These are phyloP conservation scores for Microstroma glucosiphilum DNA, from an alignment of 1,284 basidiomycete species.

Conservation along the genomic window DNA sequence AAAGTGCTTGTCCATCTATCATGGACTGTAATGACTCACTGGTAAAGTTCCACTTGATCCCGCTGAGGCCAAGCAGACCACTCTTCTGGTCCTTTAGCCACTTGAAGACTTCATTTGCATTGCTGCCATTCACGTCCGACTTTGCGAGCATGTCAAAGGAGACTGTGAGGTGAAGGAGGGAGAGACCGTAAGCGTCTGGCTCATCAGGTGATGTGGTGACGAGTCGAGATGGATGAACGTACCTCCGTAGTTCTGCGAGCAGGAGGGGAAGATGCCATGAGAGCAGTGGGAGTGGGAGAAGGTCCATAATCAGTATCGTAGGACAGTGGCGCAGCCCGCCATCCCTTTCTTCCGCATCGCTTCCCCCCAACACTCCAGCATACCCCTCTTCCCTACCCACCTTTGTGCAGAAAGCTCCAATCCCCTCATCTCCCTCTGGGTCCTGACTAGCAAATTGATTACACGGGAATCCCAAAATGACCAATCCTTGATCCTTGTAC, in stretches of 20 bases:
- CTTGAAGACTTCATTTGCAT: slow-evolving; percentile 70
- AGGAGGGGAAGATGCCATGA: not conserved
- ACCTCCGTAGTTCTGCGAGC: slow-evolving; percentile 47
- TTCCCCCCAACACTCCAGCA: too few relatives aligned
- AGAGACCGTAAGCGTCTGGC: not conserved
- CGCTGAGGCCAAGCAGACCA: slow-evolving; percentile 65
- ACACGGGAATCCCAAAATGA: slow-evolving; percentile 82
- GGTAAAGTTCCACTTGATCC: slow-evolving; percentile 63
- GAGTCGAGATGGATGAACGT: not conserved
- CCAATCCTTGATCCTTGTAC: slow-evolving; percentile 68
- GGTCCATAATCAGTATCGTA: too few relatives aligned
- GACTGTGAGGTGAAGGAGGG: not conserved
- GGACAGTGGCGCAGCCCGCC: too few relatives aligned
- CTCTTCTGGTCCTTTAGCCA: slow-evolving; percentile 76
- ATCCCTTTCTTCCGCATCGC: too few relatives aligned
- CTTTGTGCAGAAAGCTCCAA: slow-evolving; percentile 40
- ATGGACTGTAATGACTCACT: too few relatives aligned
- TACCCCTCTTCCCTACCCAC: slow-evolving; percentile 20
- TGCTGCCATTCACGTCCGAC: slow-evolving; percentile 75
- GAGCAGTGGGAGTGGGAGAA: too few relatives aligned
- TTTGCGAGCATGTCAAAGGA: slow-evolving; percentile 50
- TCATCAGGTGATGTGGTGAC: not conserved
- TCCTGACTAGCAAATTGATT: slow-evolving; percentile 65
- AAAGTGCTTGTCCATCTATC: not conserved
- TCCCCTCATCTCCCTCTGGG: slow-evolving; percentile 41